A percentile compares a stretch with the other conserved stretches of the same genome.
Evolutionary conservation across 331 rosid species (phyloP).

Genomic region (Acacia concinna): DNA sequence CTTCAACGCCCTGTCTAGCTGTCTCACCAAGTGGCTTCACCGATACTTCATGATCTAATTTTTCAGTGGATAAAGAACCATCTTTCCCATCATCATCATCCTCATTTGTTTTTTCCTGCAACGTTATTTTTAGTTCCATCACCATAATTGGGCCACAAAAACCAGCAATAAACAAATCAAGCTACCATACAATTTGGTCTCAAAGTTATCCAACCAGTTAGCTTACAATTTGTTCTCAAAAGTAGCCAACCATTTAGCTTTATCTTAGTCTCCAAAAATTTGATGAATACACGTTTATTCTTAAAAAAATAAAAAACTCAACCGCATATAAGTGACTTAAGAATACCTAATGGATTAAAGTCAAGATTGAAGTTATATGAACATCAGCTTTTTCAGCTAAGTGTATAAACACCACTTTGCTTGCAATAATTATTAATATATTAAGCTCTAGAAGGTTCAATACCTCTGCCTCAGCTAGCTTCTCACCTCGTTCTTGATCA

Average conservation of each 20-base stretch:
- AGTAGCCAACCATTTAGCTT: background rate
- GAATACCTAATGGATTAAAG: background rate
- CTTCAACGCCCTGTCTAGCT: constrained; percentile 22
- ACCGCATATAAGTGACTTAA: background rate
- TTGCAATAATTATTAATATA: background rate
- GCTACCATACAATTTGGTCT: background rate
- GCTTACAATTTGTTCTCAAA: background rate
- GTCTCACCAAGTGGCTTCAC: constrained; percentile 5
- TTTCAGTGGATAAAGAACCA: constrained; percentile 8
- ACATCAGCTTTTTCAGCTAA: background rate
- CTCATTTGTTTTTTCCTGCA: constrained; percentile 34
- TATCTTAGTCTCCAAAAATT: background rate
- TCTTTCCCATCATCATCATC: constrained; percentile 26
- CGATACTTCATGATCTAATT: constrained; percentile 16
- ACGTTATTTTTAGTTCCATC: background rate
- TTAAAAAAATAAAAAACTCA: background rate
- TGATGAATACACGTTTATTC: background rate
- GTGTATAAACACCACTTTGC: background rate
- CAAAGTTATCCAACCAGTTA: background rate
- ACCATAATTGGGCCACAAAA: background rate
- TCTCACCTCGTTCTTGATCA: constrained; percentile 36
- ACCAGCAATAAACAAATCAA: background rate
- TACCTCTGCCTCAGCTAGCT: constrained; percentile 37
- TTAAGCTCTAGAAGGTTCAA: background rate
- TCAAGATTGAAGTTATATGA: background rate